These are phyloP conservation scores for Annulohypoxylon moriforme DNA, from an alignment of 495 filamentous ascomycete genomes.

Conservation along the genomic window DNA sequence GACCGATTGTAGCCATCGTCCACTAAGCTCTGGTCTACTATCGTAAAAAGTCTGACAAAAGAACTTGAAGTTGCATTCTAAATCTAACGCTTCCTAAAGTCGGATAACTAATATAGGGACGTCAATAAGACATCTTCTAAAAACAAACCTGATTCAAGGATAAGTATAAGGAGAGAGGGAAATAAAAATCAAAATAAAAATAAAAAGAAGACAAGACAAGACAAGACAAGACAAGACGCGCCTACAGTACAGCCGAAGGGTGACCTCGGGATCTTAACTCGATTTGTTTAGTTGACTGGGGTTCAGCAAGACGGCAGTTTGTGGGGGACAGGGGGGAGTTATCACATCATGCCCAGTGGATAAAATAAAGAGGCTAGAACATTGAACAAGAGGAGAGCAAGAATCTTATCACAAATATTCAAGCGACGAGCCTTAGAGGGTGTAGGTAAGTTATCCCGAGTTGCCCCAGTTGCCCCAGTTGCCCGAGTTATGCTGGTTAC, in stretches of 20 bases:
- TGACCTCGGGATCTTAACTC: conserved; percentile 41
- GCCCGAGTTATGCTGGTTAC: too few species aligned
- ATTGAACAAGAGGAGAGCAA: too few species aligned
- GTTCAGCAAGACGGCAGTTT: conserved; percentile 46
- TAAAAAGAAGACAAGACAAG: background rate
- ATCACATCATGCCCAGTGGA: background rate
- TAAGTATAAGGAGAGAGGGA: background rate
- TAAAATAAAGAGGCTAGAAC: too few species aligned
- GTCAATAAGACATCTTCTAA: conserved; percentile 19
- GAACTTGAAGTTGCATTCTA: conserved; percentile 26
- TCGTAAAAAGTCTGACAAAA: conserved; percentile 12
- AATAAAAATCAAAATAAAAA: background rate
- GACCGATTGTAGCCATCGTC: conserved; percentile 47
- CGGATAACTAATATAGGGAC: conserved; percentile 9
- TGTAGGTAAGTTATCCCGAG: too few species aligned
- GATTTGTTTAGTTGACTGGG: conserved; percentile 26
- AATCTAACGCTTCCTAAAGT: conserved; percentile 17
- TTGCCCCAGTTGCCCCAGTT: too few species aligned
- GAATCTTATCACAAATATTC: too few species aligned
- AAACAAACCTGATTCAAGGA: background rate
- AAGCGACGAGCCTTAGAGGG: too few species aligned
- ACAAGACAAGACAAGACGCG: conserved; percentile 27
- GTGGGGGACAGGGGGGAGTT: conserved; percentile 28
- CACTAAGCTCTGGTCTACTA: conserved; percentile 4
- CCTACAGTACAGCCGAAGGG: conserved; percentile 38